A percentile compares a stretch with the other conserved stretches of the same genome.
These are phyloP conservation scores for Rhodofomes roseus DNA, from an alignment of 1,284 basidiomycete species.

Conservation along the genomic window DNA sequence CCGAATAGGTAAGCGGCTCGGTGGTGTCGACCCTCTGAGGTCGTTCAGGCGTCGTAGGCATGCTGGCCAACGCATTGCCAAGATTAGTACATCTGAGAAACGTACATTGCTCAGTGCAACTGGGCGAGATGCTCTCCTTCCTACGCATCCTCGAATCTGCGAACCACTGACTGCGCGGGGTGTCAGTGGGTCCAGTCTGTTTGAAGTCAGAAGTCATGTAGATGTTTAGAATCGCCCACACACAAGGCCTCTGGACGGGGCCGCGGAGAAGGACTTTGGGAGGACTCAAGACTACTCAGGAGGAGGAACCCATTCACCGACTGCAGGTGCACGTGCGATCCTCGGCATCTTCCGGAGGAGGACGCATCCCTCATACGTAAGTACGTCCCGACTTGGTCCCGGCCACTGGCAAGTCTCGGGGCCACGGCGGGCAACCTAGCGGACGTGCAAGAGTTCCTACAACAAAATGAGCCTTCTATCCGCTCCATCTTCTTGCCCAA, in stretches of 20 bases:
- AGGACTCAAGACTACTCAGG: too few relatives aligned
- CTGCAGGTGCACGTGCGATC: too few relatives aligned
- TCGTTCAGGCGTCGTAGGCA: conserved; percentile 36
- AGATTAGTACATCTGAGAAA: conserved; percentile 55
- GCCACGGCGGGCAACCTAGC: too few relatives aligned
- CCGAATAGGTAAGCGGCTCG: conserved; percentile 47
- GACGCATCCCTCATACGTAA: too few relatives aligned
- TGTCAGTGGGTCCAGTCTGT: conserved; percentile 40
- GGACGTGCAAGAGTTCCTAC: conserved; percentile 43
- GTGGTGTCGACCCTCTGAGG: not conserved
- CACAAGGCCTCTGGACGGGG: conserved; percentile 46
- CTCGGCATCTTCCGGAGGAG: too few relatives aligned
- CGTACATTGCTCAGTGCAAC: conserved; percentile 56
- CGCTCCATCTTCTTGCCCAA: conserved; percentile 54
- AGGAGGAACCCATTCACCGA: too few relatives aligned
- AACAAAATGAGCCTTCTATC: conserved; percentile 50
- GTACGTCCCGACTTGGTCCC: too few relatives aligned
- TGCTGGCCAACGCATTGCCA: conserved; percentile 65
- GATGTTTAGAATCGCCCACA: not conserved
- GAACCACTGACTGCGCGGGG: conserved; percentile 47
- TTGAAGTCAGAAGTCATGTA: not conserved
- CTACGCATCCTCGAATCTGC: conserved; percentile 48
- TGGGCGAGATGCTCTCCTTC: conserved; percentile 49
- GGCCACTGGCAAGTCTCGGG: too few relatives aligned
- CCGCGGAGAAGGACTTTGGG: conserved; percentile 49